Evolutionary conservation across 2,329 filamentous ascomycete species (phyloP).

Genomic region (Aspergillus sojae): DNA sequence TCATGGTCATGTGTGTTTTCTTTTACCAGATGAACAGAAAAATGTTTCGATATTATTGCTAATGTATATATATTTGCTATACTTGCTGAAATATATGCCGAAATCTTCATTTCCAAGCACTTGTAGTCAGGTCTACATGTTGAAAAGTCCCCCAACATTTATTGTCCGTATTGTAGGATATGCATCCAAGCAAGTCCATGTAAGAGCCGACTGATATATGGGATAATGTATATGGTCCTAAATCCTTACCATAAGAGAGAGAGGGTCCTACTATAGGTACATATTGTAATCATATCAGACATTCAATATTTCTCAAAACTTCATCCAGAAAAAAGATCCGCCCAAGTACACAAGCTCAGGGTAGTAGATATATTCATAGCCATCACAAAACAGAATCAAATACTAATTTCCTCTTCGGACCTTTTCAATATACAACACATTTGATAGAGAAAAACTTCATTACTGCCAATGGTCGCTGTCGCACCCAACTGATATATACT

Average conservation of each 20-base stretch:
- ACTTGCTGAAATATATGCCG: neutral
- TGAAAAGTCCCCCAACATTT: neutral
- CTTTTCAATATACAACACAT: too few species aligned
- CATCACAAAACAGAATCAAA: too few species aligned
- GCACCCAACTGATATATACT: too few species aligned
- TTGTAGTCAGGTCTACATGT: neutral
- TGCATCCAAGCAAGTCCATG: neutral
- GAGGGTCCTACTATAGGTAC: neutral
- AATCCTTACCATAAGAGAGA: neutral
- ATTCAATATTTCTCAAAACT: neutral
- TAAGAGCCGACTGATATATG: neutral
- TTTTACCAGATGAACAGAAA: constrained; percentile 8
- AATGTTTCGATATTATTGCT: neutral
- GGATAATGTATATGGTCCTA: neutral
- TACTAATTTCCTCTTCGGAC: too few species aligned
- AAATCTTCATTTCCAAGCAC: neutral
- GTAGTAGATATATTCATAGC: too few species aligned
- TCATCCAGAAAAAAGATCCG: too few species aligned
- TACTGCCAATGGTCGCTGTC: too few species aligned
- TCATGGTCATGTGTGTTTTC: constrained; percentile 17
- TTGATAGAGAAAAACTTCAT: too few species aligned
- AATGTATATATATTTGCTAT: constrained; percentile 3
- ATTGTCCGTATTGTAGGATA: neutral
- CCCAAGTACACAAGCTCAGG: too few species aligned
- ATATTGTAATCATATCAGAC: neutral